Base-by-base conservation (phyloP, 73 alveolate genomes). In the Blepharisma stoltei region DNA sequence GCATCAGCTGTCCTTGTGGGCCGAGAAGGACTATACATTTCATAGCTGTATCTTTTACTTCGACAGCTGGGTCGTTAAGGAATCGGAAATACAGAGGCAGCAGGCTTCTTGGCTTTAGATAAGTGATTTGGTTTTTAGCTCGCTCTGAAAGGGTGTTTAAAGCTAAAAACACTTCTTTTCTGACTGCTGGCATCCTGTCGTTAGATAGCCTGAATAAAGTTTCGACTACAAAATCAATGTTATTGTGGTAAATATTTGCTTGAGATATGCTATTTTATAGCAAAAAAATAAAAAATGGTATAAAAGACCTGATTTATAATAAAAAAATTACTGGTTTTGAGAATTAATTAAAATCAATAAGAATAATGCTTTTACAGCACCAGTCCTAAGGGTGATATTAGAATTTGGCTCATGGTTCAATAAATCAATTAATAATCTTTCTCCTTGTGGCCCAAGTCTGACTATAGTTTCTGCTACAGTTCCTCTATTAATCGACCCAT, bases 1-100 rank as follows among this genome's bases (percentile, higher is more conserved):
- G 93, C 89, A 91, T 89, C 43, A 94, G 81, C 80, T 94, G 97
- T 1, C 97, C 98, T 81, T 94, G 89, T 7, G 97, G 93, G n/a
- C 98, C 98, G 49, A 91, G 83, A 75, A 84, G 81, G 70, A 89
- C 85, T 45, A 94, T 91, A 78, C 97, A 86, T 55, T 86, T 83
- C 7, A 43, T 69, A 37, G 75, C 60, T 76, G 86, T 88, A 54
- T 91, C 88, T 78, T 95, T 88, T 21, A 94, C 94, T 84, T 86
- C 83, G 6, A 78, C 78, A 77, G 88, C 96, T 78, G 85, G 90
- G 76, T 94, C 98, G 76, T 81, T 87, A 44, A 94, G 73, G 80
- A 89, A 88, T 44, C 86, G 80, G 68, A 88, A 94, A 88, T 83
- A 92, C 67, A 94, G 87, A 6, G 98, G 98, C 3, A 94, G 83